Percentiles rank a stretch among this genome's conserved stretches.
Evolutionary conservation across 2,329 filamentous ascomycete species (phyloP).

Genomic region (Aspergillus eucalypticola): DNA sequence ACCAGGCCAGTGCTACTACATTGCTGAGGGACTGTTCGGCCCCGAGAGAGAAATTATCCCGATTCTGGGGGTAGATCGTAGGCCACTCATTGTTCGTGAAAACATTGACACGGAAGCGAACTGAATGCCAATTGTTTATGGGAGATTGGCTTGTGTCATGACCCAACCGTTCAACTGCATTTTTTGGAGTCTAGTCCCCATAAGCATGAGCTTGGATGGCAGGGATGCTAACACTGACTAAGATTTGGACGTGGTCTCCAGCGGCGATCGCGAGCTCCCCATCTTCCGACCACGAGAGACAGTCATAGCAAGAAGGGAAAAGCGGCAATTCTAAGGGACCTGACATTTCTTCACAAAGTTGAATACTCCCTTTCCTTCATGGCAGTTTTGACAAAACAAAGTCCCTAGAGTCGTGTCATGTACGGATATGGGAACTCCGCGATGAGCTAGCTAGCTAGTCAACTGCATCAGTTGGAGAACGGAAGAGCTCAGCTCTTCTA

Average conservation of each 20-base stretch:
- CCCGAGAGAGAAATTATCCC: conserved; percentile 55
- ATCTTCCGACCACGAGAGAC: conserved; percentile 61
- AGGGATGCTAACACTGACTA: conserved; percentile 39
- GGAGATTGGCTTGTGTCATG: conserved; percentile 26
- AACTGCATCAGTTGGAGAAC: background rate
- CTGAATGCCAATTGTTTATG: conserved; percentile 37
- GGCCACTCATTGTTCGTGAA: conserved; percentile 56
- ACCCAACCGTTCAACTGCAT: conserved; percentile 15
- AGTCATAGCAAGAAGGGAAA: conserved; percentile 55
- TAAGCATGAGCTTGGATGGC: conserved; percentile 17
- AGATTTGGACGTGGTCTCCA: conserved; percentile 56
- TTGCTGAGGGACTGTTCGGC: conserved; percentile 59
- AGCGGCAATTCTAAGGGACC: conserved; percentile 41
- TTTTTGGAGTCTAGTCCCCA: conserved; percentile 30
- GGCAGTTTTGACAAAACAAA: too few species aligned
- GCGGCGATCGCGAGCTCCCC: conserved; percentile 59
- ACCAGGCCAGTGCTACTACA: conserved; percentile 57
- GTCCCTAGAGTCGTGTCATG: background rate
- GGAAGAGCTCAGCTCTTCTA: background rate
- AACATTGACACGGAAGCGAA: conserved; percentile 50
- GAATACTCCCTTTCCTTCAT: background rate
- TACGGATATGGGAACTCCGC: background rate
- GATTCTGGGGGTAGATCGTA: conserved; percentile 47
- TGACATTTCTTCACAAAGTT: conserved; percentile 15
- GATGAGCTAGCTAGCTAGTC: background rate